Conservation (phyloP, 1,139 yeast species). For the Saccharomycopsis phalli region DNA sequence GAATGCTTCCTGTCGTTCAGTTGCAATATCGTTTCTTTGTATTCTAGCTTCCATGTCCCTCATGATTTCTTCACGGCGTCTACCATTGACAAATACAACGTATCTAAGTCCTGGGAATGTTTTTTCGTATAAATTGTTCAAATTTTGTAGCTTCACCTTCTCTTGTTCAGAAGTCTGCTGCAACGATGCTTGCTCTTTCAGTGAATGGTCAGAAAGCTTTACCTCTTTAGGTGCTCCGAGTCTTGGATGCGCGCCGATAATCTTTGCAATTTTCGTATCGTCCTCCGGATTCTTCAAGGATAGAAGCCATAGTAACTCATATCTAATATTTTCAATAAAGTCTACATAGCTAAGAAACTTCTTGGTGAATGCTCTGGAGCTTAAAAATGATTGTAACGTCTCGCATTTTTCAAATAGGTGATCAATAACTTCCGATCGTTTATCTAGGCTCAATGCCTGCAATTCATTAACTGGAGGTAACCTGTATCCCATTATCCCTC, state of each 20-base stretch:
- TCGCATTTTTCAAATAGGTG: constrained; percentile 63
- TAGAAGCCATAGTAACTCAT: constrained; percentile 31
- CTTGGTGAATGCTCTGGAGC: constrained; percentile 28
- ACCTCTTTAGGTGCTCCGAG: constrained; percentile 51
- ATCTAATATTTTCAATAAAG: constrained; percentile 44
- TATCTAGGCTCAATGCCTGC: constrained; percentile 21
- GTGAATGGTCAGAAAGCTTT: constrained; percentile 54
- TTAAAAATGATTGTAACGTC: constrained; percentile 38
- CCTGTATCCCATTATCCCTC: constrained; percentile 8
- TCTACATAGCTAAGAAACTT: constrained; percentile 32
- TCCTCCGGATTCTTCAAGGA: constrained; percentile 23
- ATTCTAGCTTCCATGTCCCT: constrained; percentile 57
- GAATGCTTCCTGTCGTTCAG: constrained; percentile 61
- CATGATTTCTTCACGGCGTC: constrained; percentile 59
- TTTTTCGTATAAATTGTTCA: constrained; percentile 57
- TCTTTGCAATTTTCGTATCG: constrained; percentile 35
- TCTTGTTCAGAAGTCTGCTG: constrained; percentile 38
- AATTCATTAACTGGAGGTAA: constrained; percentile 22
- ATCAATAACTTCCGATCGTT: constrained; percentile 34
- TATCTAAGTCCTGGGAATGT: constrained; percentile 76
- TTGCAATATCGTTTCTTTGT: constrained; percentile 37
- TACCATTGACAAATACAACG: constrained; percentile 87
- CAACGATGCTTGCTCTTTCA: constrained; percentile 61
- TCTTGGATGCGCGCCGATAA: constrained; percentile 86
- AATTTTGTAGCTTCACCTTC: constrained; percentile 36